phyloP scores from a whole-genome alignment of 129 eudicot species.

The Logfia minima region DNA sequence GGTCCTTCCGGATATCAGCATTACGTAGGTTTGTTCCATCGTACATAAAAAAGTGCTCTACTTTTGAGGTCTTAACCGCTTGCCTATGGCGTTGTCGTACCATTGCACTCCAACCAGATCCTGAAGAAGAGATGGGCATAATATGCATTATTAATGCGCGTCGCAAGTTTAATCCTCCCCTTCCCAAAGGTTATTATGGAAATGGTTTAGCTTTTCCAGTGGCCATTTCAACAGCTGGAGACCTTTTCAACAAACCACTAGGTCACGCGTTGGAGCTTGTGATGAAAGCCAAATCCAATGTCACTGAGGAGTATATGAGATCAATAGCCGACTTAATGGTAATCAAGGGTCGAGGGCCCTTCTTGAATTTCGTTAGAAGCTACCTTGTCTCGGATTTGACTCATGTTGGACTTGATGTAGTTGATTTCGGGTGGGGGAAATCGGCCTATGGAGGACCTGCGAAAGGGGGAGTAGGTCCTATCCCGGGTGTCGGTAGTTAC shows the following conservation, averaged over 20 bases:
- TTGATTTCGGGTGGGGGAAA: slow-evolving; percentile 83
- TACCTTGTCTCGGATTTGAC: slow-evolving; percentile 65
- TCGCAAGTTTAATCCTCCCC: slow-evolving; percentile 48
- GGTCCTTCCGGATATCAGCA: slow-evolving; percentile 53
- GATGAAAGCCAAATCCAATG: slow-evolving; percentile 45
- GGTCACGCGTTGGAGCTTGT: slow-evolving; percentile 53
- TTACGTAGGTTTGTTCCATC: slow-evolving; percentile 49
- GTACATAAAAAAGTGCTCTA: slow-evolving; percentile 41
- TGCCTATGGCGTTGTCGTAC: slow-evolving; percentile 82
- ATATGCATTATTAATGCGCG: slow-evolving; percentile 54
- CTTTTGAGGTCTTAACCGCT: slow-evolving; percentile 60
- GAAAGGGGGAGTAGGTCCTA: slow-evolving; percentile 60
- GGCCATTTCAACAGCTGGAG: slow-evolving; percentile 47
- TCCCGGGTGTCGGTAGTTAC: slow-evolving; percentile 63
- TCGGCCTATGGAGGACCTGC: slow-evolving; percentile 73
- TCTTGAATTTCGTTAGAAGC: slow-evolving; percentile 51
- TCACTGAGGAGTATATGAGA: slow-evolving; percentile 68
- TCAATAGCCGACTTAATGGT: slow-evolving; percentile 71
- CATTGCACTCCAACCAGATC: slow-evolving; percentile 49
- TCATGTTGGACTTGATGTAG: slow-evolving; percentile 51
- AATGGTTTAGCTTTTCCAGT: slow-evolving; percentile 64
- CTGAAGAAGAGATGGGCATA: slow-evolving; percentile 57
- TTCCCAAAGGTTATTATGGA: slow-evolving; percentile 62
- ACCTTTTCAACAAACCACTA: slow-evolving; percentile 37
- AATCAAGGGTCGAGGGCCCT: slow-evolving; percentile 54